These are phyloP conservation scores for Solanum okadae DNA, from an alignment of 257 asterid species.

Conservation along the genomic window DNA sequence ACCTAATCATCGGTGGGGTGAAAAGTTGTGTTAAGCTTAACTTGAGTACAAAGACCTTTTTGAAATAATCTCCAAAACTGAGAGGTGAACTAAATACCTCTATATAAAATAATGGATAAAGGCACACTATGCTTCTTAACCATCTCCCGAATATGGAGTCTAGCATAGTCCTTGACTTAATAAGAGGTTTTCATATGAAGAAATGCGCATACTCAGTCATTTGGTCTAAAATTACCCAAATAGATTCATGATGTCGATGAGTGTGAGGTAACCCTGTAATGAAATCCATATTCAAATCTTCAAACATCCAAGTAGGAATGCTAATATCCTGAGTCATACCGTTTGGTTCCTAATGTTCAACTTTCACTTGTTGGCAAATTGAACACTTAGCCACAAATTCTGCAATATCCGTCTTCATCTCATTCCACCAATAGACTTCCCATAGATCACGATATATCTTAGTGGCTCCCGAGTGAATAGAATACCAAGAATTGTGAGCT, in stretches of 20 bases:
- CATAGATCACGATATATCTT: background rate
- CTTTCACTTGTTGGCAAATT: background rate
- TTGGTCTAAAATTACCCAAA: background rate
- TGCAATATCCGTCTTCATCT: too few species aligned
- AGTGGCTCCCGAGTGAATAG: background rate
- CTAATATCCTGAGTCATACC: background rate
- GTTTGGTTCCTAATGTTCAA: background rate
- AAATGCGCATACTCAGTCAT: too few species aligned
- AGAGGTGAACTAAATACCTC: background rate
- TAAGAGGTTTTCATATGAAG: background rate
- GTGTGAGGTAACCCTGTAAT: background rate
- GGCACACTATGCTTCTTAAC: background rate
- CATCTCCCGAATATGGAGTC: background rate
- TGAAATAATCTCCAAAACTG: background rate
- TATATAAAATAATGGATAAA: background rate
- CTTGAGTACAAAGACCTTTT: background rate
- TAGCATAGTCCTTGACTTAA: background rate
- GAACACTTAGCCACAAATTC: background rate
- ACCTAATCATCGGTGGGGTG: background rate
- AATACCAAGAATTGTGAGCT: too few species aligned
- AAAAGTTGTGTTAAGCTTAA: background rate
- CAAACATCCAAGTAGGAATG: background rate
- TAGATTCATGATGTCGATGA: background rate
- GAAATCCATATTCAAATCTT: background rate
- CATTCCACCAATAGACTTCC: background rate